Percentiles rank a stretch among this genome's conserved stretches.
Evolutionary conservation across 2,329 filamentous ascomycete species (phyloP).

Genomic region (Pyricularia pennisetigena): DNA sequence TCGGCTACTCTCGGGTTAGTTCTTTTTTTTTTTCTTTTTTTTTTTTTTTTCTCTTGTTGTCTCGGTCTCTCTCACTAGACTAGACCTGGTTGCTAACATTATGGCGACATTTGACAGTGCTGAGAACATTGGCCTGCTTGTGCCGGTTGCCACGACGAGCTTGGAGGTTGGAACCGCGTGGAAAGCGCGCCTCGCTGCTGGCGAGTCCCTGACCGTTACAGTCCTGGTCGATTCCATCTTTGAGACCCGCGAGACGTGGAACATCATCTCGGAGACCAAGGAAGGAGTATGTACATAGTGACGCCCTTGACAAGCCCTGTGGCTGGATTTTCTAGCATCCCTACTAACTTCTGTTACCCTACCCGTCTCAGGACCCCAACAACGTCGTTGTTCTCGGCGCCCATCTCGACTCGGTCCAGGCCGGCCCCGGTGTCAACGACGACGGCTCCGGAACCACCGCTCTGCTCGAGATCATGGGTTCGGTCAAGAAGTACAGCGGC

Average conservation of each 20-base stretch:
- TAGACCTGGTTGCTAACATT: neutral
- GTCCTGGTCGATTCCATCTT: conserved; percentile 25
- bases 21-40: neutral
- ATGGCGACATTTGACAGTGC: conserved; percentile 14
- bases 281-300: conserved; percentile 18
- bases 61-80: too few relatives aligned
- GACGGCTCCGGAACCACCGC: conserved; percentile 52
- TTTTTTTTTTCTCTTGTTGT: too few relatives aligned
- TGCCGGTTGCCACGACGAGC: conserved; percentile 17
- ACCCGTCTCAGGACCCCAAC: conserved; percentile 18
- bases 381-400: conserved; percentile 32
- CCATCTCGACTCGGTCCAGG: conserved; percentile 32
- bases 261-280: conserved; percentile 34
- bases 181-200: conserved; percentile 20
- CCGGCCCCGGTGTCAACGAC: conserved; percentile 57
- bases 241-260: conserved; percentile 29
- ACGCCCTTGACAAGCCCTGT: neutral
- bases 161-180: conserved; percentile 15
- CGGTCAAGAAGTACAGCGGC: conserved; percentile 44
- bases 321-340: neutral
- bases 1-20: conserved; percentile 36
- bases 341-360: neutral
- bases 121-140: conserved; percentile 13
- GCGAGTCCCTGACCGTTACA: conserved; percentile 19
- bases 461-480: conserved; percentile 47